Base-by-base conservation (phyloP, 2,329 filamentous ascomycete species). In the Fusarium sterilihyphosum region DNA sequence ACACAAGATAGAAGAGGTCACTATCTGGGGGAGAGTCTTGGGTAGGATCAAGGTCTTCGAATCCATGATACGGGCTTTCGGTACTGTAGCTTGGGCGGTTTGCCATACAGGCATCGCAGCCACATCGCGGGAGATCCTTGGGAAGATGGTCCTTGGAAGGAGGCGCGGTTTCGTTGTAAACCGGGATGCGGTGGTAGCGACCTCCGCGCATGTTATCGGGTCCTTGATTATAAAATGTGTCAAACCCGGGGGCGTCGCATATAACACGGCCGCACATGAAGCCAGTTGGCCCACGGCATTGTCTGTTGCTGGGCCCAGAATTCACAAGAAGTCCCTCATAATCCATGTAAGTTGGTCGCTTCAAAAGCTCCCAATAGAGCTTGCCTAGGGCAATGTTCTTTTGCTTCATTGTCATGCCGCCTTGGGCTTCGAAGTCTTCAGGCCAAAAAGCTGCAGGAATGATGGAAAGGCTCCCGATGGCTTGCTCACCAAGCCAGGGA, bases 281-380 rank as follows among this genome's bases (percentile, higher is more conserved):
- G 18, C 82, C 81, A 6, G 81, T 82, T 26, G 79, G 79, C 6
- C 80, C 81, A n/a, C 77, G 75, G 37, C 74, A 73, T 17, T 74
- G 73, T 22, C 77, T 74, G 54, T 75, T 78, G 12, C 72, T 75
- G 1, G 71, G 71, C 6, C 78, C 74, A 8, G 76, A 80, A 54
- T 81, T 80, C 33, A 83, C 82, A 10, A 86, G 78, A 24, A 78
- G 78, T 8, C 85, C 86, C 17, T 86, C 82, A 24, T 87, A 86
- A 12, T 85, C 81, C 82, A 85, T 86, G 67, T 87, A 87, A 1
- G 80, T 82, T 2, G 85, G 85, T 16, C 80, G 80, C 72, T 87
- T 84, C 31, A 84, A 79, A 12, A 88, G 81, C 22, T 86, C 83
- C 86, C 86, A 88, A 78, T 83, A 85, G n/a, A 82, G 54, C 75